phyloP scores from a whole-genome alignment of 306 rosid species.

The Glycine latifolia region DNA sequence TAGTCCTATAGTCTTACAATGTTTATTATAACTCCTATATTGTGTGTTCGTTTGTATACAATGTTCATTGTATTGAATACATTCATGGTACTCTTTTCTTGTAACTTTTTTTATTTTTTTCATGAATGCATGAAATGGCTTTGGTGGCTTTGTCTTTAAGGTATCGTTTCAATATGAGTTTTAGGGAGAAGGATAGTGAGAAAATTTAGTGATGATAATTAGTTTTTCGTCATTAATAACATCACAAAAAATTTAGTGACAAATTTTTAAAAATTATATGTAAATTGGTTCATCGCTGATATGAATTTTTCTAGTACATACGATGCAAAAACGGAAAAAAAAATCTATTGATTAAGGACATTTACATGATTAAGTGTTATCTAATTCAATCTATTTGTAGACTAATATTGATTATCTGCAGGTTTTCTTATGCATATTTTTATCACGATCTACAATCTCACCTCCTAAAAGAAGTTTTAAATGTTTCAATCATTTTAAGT shows the following conservation, averaged over 20 bases:
- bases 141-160: background rate
- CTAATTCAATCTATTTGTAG: background rate
- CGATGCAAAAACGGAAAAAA: background rate
- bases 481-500: background rate
- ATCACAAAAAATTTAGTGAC: no score
- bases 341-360: background rate
- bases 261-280: no score
- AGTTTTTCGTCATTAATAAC: no score
- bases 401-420: no score
- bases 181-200: no score
- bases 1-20: slow-evolving; percentile 11
- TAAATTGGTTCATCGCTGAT: no score
- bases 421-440: background rate
- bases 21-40: background rate
- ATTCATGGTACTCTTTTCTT: background rate
- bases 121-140: background rate
- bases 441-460: background rate
- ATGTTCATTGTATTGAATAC: slow-evolving; percentile 14
- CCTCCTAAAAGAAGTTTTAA: background rate
- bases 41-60: slow-evolving; percentile 11
- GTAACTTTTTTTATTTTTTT: background rate
- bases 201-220: no score
- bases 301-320: no score
- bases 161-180: background rate
- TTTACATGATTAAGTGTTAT: background rate